These are phyloP conservation scores for Tetrapyrgos nigripes DNA, from an alignment of 1,284 basidiomycete genomes.

Conservation along the genomic window DNA sequence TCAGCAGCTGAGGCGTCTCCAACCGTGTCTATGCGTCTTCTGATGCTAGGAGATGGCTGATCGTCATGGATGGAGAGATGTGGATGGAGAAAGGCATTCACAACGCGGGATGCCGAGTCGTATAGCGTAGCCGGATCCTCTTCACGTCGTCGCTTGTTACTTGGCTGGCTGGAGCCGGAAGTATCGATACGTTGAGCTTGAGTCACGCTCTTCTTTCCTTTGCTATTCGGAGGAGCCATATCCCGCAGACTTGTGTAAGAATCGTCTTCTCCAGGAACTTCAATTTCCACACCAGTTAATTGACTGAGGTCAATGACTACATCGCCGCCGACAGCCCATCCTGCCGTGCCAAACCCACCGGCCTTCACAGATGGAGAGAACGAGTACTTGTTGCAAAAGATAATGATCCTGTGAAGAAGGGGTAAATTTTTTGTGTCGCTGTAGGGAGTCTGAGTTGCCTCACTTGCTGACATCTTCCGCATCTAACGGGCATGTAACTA, in stretches of 20 bases:
- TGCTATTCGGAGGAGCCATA: constrained; percentile 54
- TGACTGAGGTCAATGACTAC: constrained; percentile 81
- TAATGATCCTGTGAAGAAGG: constrained; percentile 55
- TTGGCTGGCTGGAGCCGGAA: constrained; percentile 18
- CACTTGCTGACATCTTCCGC: constrained; percentile 81
- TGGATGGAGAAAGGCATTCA: constrained; percentile 62
- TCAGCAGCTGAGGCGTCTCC: not conserved
- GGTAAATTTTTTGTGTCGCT: not conserved
- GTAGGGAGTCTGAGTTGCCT: not conserved
- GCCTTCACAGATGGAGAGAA: constrained; percentile 87
- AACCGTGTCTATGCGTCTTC: constrained; percentile 46
- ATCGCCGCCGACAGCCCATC: constrained; percentile 87
- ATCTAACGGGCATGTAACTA: constrained; percentile 73
- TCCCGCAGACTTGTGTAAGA: constrained; percentile 64
- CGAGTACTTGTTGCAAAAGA: constrained; percentile 71
- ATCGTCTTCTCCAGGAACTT: constrained; percentile 57
- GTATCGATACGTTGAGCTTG: constrained; percentile 9
- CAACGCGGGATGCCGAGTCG: constrained; percentile 56
- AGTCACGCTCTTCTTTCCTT: constrained; percentile 52
- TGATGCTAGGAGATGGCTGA: constrained; percentile 47
- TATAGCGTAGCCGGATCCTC: constrained; percentile 59
- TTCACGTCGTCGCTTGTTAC: constrained; percentile 62
- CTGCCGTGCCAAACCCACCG: constrained; percentile 88
- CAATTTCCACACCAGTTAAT: constrained; percentile 72
- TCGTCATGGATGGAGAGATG: constrained; percentile 31